phyloP scores from a whole-genome alignment of 495 filamentous ascomycete species.

The Achaetomiella virescens region DNA sequence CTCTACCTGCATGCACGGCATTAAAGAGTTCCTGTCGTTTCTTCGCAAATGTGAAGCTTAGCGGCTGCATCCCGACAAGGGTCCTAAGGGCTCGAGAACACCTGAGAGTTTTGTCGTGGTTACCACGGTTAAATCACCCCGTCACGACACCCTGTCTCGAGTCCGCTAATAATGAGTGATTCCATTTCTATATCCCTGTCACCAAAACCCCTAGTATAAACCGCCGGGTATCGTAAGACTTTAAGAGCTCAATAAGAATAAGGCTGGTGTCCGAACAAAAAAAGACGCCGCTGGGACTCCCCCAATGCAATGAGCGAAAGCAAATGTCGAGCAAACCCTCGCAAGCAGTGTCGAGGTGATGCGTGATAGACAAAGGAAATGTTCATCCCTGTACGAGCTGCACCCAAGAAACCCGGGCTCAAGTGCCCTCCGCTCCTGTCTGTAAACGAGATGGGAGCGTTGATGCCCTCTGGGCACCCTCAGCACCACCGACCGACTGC shows the following conservation, averaged over 20 bases:
- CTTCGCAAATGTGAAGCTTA: no score
- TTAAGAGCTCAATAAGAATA: conserved; percentile 1
- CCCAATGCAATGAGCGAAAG: conserved; percentile 1
- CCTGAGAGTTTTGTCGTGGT: no score
- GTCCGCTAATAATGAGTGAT: background rate
- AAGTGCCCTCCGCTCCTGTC: background rate
- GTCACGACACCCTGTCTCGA: background rate
- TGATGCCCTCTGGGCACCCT: background rate
- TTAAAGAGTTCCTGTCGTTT: no score
- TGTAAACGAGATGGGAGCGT: no score
- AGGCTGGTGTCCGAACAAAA: background rate
- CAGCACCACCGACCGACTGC: background rate
- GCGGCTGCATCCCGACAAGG: no score
- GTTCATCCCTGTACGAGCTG: background rate
- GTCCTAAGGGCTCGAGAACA: no score
- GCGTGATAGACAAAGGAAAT: background rate
- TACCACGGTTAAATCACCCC: no score
- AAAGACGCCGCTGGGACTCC: background rate
- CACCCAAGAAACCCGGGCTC: background rate
- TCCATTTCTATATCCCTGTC: background rate
- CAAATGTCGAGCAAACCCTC: background rate
- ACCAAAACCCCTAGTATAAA: background rate
- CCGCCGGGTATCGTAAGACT: conserved; percentile 6
- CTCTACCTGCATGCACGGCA: no score
- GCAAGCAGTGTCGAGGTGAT: background rate